These are phyloP conservation scores for Saccharomyces hybrid DNA, from an alignment of 1,139 yeast genomes.

Conservation along the genomic window DNA sequence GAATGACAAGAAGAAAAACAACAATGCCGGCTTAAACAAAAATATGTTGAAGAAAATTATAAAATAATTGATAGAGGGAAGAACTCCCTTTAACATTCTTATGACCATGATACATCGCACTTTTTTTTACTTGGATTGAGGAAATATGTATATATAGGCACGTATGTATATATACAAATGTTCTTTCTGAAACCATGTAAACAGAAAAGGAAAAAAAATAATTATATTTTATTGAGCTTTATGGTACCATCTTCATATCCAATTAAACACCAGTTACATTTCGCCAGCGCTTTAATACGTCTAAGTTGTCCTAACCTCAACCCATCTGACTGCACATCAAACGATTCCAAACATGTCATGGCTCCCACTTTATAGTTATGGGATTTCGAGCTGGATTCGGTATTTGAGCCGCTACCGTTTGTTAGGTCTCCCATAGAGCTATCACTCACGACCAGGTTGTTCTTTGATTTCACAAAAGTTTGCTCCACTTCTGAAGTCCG, in stretches of 20 bases:
- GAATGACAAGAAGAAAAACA: neutral
- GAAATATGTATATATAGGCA: neutral
- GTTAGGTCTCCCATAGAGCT: slow-evolving; percentile 13
- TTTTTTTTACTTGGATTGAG: neutral
- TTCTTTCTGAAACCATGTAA: neutral
- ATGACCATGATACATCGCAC: neutral
- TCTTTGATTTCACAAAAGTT: slow-evolving; percentile 14
- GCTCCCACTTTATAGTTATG: slow-evolving; percentile 5
- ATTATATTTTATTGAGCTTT: slow-evolving; percentile 10
- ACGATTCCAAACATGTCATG: neutral
- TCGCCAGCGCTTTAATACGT: neutral
- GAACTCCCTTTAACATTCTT: neutral
- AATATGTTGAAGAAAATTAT: neutral
- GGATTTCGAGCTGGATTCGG: slow-evolving; percentile 2
- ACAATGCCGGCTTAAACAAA: neutral
- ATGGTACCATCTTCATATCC: slow-evolving; percentile 31
- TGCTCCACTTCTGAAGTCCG: neutral
- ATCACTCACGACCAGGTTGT: slow-evolving; percentile 17
- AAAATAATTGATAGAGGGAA: neutral
- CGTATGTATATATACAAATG: neutral
- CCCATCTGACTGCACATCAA: neutral
- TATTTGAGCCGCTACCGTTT: neutral
- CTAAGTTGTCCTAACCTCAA: neutral
- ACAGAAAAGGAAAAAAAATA: neutral
- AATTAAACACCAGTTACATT: slow-evolving; percentile 21